Conservation (phyloP, 2,329 filamentous ascomycete species). For the Phaeosphaeria sp. region DNA sequence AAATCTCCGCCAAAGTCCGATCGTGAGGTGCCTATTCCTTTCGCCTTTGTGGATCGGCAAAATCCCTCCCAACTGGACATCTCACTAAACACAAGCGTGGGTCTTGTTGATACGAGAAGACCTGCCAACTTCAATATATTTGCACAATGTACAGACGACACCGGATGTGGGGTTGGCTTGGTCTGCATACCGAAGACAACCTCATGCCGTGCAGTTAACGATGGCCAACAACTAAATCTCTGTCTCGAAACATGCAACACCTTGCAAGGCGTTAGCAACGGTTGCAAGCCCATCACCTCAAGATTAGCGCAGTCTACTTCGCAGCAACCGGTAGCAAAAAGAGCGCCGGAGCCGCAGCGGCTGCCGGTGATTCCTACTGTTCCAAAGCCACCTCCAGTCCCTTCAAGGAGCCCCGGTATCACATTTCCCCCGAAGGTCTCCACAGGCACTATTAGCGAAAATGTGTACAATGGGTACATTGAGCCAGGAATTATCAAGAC, state of each 20-base stretch:
- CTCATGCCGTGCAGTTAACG: neutral
- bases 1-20: neutral
- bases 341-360: neutral
- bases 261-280: neutral
- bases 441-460: neutral
- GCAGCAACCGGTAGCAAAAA: neutral
- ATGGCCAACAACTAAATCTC: neutral
- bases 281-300: neutral
- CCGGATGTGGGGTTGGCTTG: neutral
- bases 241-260: neutral
- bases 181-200: neutral
- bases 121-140: neutral
- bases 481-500: neutral
- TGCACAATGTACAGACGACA: neutral
- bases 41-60: neutral
- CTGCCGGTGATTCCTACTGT: neutral
- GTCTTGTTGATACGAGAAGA: neutral
- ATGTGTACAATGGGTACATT: neutral
- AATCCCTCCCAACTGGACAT: neutral
- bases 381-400: neutral
- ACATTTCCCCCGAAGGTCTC: neutral
- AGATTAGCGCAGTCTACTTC: neutral
- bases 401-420: neutral
- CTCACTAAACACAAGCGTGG: slow-evolving; percentile 1
- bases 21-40: neutral